Conservation (phyloP, 1,284 basidiomycete genomes). For the Apiotrichum gracile region DNA sequence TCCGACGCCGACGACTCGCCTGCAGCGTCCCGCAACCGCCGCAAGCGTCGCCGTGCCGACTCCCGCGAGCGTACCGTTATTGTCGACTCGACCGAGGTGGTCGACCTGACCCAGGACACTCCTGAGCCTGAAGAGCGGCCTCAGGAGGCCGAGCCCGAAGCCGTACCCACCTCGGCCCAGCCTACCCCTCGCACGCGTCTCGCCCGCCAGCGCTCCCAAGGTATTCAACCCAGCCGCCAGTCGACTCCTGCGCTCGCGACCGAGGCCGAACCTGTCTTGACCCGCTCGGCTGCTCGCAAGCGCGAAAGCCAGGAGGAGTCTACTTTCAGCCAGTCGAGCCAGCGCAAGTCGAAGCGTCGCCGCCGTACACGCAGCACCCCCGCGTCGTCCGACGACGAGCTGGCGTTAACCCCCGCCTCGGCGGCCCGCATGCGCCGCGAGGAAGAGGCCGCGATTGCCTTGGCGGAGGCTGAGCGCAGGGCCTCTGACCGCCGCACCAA, state of each 20-base stretch:
- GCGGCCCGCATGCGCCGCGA: constrained; percentile 21
- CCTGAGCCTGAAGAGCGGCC: neutral
- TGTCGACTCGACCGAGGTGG: neutral
- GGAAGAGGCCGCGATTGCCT: constrained; percentile 16
- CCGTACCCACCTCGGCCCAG: neutral
- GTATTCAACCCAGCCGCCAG: neutral
- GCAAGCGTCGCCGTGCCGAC: neutral
- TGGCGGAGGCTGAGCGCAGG: neutral
- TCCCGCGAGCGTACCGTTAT: neutral
- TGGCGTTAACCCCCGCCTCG: constrained; percentile 20
- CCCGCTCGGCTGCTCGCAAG: constrained; percentile 10
- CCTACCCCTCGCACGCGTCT: neutral
- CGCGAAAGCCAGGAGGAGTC: neutral
- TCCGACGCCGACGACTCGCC: neutral
- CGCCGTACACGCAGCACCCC: neutral
- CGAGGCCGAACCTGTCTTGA: neutral
- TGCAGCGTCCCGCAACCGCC: neutral
- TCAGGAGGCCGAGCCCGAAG: neutral
- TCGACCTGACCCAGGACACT: neutral
- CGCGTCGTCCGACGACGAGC: neutral
- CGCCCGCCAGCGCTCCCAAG: neutral
- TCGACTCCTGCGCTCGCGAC: neutral
- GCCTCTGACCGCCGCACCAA: neutral
- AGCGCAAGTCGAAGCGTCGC: constrained; percentile 1
- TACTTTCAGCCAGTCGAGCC: neutral